Evolutionary conservation across 148 eudicot genomes (phyloP).

Genomic region (Simmondsia chinensis): DNA sequence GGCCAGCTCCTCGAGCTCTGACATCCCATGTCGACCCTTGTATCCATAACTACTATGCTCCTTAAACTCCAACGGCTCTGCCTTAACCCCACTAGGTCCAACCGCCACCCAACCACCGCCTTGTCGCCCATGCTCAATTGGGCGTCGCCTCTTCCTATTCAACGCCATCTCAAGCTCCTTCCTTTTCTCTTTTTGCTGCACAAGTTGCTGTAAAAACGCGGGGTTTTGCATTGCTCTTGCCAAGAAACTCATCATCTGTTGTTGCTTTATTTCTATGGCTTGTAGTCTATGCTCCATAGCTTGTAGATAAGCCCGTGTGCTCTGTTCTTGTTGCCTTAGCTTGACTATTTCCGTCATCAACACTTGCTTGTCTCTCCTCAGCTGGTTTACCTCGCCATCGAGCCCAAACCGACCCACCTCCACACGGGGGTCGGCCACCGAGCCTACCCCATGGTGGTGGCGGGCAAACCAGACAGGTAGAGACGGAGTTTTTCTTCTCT

Average conservation of each 20-base stretch:
- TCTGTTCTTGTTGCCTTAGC: conserved; percentile 70
- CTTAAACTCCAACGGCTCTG: conserved; percentile 42
- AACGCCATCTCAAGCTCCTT: conserved; percentile 50
- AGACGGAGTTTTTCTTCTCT: conserved; percentile 47
- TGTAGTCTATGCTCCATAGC: conserved; percentile 69
- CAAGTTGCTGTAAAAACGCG: conserved; percentile 45
- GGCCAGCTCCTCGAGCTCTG: conserved; percentile 89
- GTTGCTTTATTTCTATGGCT: conserved; percentile 66
- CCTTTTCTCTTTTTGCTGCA: conserved; percentile 47
- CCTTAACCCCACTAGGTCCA: conserved; percentile 15
- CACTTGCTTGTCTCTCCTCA: conserved; percentile 58
- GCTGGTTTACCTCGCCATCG: conserved; percentile 50
- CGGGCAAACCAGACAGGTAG: conserved; percentile 25
- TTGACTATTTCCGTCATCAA: conserved; percentile 65
- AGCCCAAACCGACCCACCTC: conserved; percentile 53
- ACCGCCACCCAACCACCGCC: conserved; percentile 5
- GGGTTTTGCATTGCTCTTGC: conserved; percentile 89
- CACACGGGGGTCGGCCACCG: conserved; percentile 52
- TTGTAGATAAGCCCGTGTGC: conserved; percentile 46
- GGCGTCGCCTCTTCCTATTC: conserved; percentile 48
- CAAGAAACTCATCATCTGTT: conserved; percentile 83
- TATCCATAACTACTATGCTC: too few species aligned
- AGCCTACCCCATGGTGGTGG: conserved; percentile 31
- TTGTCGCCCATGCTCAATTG: conserved; percentile 38
- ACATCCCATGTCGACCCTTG: conserved; percentile 41